Percentiles rank a stretch among this genome's conserved stretches.
phyloP scores from a whole-genome alignment of 345 rosid genomes.

The Brassica juncea region DNA sequence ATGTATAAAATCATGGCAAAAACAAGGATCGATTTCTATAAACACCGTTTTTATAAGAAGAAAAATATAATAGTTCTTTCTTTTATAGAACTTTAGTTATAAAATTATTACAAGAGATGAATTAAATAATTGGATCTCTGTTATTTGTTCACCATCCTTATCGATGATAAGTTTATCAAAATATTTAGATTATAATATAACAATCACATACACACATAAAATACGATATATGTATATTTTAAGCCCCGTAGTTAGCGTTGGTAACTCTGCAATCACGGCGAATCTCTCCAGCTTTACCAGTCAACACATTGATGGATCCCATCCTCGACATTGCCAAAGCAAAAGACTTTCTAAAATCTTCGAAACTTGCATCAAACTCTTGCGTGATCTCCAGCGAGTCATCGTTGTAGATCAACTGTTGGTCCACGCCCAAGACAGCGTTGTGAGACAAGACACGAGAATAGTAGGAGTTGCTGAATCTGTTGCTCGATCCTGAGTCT shows the following conservation, averaged over 20 bases:
- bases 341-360: slow-evolving; percentile 60
- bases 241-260: slow-evolving; percentile 36
- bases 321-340: slow-evolving; percentile 71
- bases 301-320: slow-evolving; percentile 74
- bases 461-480: slow-evolving; percentile 55
- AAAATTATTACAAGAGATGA: not conserved
- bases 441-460: slow-evolving; percentile 47
- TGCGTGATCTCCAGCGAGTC: slow-evolving; percentile 49
- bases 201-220: slow-evolving; percentile 12
- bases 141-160: not conserved
- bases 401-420: slow-evolving; percentile 50
- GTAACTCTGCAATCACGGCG: slow-evolving; percentile 55
- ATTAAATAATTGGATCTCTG: not conserved
- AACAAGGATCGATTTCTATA: too few species aligned
- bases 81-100: too few species aligned
- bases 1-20: too few species aligned
- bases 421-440: slow-evolving; percentile 68
- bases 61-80: too few species aligned
- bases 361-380: slow-evolving; percentile 58
- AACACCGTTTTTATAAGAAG: too few species aligned
- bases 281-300: slow-evolving; percentile 67
- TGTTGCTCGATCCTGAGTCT: slow-evolving; percentile 48
- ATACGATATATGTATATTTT: not conserved
- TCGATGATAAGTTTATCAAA: not conserved
- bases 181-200: slow-evolving; percentile 1